phyloP scores from a whole-genome alignment of 2,329 filamentous ascomycete genomes.

The Calonectria pseudoturangicola region DNA sequence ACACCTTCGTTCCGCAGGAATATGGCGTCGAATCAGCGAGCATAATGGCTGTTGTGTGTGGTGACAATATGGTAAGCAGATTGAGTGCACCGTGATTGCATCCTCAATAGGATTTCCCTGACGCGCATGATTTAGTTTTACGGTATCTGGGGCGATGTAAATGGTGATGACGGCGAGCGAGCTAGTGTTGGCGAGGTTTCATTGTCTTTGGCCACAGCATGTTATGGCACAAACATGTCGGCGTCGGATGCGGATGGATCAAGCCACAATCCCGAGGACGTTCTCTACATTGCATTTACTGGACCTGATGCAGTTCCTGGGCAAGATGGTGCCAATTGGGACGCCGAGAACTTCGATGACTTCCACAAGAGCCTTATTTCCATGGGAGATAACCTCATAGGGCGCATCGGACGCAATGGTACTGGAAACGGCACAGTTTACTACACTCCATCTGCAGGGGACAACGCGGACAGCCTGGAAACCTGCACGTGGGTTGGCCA shows the following conservation, averaged over 20 bases:
- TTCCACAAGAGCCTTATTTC: conserved; percentile 28
- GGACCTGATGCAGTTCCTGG: conserved; percentile 14
- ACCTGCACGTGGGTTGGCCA: conserved; percentile 27
- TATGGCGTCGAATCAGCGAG: conserved; percentile 69
- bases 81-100: neutral
- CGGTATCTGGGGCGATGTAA: conserved; percentile 75
- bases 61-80: conserved; percentile 63
- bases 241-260: conserved; percentile 64
- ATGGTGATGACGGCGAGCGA: conserved; percentile 66
- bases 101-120: neutral
- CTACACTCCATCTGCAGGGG: neutral
- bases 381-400: conserved; percentile 15
- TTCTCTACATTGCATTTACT: conserved; percentile 27
- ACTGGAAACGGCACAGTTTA: neutral
- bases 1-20: conserved; percentile 63
- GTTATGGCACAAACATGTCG: conserved; percentile 69
- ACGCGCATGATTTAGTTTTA: conserved; percentile 62
- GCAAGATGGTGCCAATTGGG: conserved; percentile 7
- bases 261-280: conserved; percentile 59
- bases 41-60: conserved; percentile 73
- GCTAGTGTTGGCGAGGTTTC: conserved; percentile 71
- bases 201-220: conserved; percentile 71
- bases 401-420: conserved; percentile 8
- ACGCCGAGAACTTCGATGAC: conserved; percentile 13
- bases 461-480: neutral